Base-by-base conservation (phyloP, 2,329 filamentous ascomycete genomes). In the Aspergillus texensis region DNA sequence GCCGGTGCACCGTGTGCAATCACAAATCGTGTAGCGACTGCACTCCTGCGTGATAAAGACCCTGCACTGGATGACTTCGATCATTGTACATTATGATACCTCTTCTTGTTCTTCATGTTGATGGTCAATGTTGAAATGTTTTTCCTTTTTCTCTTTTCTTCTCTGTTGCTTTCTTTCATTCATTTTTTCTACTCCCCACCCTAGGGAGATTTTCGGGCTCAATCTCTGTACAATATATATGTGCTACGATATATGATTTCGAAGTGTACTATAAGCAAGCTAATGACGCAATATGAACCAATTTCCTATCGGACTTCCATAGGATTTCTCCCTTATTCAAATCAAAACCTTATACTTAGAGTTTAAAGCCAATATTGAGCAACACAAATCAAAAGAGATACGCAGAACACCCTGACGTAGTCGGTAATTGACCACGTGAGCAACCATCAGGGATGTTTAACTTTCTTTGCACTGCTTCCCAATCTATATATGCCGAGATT, bases 1-100 rank as follows among this genome's bases (percentile, higher is more conserved):
- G 62, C 1, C 46, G 41, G 6, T 72, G 70, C 61, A 69, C 65
- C 26, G 56, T 65, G 39, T 76, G 71, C 55, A 34, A 14, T 5
- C 69, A 74, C 48, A n/a, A 1, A 1, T 19, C 12, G 48, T 67
- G 65, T 39, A 1, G 1, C 21, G 2, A 14, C 19, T 68, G 66
- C 54, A 9, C n/a, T 14, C 16, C 30, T 8, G 12, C 36, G 6
- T 58, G 19, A 55, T 32, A 21, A 55, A 12, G 26, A 5, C 21
- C 34, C 4, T 30, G 9, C 30, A 36, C 10, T 30, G 28, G 16
- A 52, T 52, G 16, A 2, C 19, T 32, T 21, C 4, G 28, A 39
- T 14, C 12, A 16, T 6, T 54, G 19, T 36, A 54, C 26, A n/a
- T 26, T 24, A 21, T 24, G 9, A 3, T 21, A 36, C 30, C 30